Evolutionary conservation across 768 basidiomycete genomes (phyloP), one percentile per base, ranked within the genome.

Genomic region (Cyclocybe cylindracea): DNA sequence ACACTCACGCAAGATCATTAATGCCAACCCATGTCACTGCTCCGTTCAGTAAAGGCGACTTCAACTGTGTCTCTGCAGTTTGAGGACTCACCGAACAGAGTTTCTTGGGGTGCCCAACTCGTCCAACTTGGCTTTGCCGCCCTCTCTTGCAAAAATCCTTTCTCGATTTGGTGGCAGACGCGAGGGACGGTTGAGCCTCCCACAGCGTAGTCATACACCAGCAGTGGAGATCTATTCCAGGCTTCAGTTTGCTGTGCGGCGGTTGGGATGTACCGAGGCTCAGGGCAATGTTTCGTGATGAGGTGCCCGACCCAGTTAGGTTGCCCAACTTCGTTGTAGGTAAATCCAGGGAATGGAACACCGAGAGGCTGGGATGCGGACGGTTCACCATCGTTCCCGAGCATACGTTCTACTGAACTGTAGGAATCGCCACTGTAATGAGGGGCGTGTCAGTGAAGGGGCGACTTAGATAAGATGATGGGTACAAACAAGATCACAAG

Each of bases 221-320:
- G 68, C 24, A 84, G 54, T 2, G 73, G 70, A 16, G 61, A 51
- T 47, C 61, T 31, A 35, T 57, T 16, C 61, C 72, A 73, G 34
- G 59, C 66, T 33, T 66, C 57, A 32, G 63, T 63, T 44, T 70
- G 69, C 44, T 65, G 61, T 9, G 61, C 48, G 5, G 50, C 39
- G 29, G 53, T 55, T 24, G 74, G 68, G 32, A 59, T 49, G 57
- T 61, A 74, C 45, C 67, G 58, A 5, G 73, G 70, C 34, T 64
- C 62, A n/a, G 73, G 73, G 48, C 62, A 61, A 49, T 74, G 70
- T 48, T 75, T 70, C 7, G 71, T 77, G 43, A 83, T 65, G n/a
- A 84, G 66, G 61, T 82, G 74, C 2, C 84, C 80, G 33, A 87
- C 79, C 85, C 85, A 87, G 62, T 86, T 86, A 7, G 83, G 78